Evolutionary conservation across 148 eudicot species (phyloP), one percentile per base, ranked within the genome.

Genomic region (Arbutus unedo): DNA sequence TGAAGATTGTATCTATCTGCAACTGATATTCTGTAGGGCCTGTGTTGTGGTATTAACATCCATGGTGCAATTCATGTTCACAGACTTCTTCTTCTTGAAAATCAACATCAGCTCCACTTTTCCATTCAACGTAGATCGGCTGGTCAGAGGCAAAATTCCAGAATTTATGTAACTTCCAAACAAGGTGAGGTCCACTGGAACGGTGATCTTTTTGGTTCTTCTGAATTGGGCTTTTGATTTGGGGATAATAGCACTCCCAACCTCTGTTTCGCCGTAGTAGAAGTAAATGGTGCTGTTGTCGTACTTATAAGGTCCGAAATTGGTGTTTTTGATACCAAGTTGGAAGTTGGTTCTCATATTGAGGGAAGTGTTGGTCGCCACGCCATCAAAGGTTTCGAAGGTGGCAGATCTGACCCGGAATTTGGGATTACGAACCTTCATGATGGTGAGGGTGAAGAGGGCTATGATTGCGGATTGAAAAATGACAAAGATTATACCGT

Each of bases 401-500:
- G 38, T 31, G 38, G 38, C 38, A 0, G 38, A 31, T 4, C 45
- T 48, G 1, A 84, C 77, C 14, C 83, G 83, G 55, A 80, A 84
- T 3, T 76, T 84, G 8, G 86, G 86, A 43, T 82, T 80, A 15
- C 23, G 54, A 54, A 84, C 9, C 19, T 79, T 80, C 66, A 84
- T 50, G 15, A 84, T 31, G 6, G 86, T 84, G 8, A 74, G 38
- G 25, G 78, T 23, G 51, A 83, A 68, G 45, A 77, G 8, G 5
- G 9, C 0, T 41, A 83, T 57, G 25, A 83, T 66, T 4, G 4
- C 62, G 18, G 38, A 62, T 45, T 84, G 86, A 9, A 80, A 80
- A 2, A 84, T 50, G 0, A 16, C 64, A 10, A 78, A 78, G 18
- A 38, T 41, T 5, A 21, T 50, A 5, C 64, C 10, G 6, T 57